A percentile compares a stretch with the other conserved stretches of the same genome.
Evolutionary conservation across 495 filamentous ascomycete species (phyloP).

Genomic region (Aspergillus taichungensis): DNA sequence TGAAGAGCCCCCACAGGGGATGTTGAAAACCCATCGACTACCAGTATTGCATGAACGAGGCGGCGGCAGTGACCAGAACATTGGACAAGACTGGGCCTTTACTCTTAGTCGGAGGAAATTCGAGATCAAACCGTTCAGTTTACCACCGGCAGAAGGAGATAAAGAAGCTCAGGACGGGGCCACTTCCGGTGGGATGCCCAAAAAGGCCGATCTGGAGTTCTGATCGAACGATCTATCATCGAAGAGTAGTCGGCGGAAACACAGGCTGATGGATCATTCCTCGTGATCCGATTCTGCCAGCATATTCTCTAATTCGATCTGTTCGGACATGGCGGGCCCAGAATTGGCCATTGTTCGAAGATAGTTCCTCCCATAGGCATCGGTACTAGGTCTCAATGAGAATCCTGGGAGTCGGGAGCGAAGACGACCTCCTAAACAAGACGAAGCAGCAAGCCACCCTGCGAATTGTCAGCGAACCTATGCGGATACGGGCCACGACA

Average conservation of each 20-base stretch:
- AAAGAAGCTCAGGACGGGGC: slow-evolving; percentile 55
- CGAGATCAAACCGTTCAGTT: slow-evolving; percentile 77
- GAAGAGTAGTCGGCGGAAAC: neutral
- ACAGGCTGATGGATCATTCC: slow-evolving; percentile 18
- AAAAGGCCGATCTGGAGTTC: slow-evolving; percentile 67
- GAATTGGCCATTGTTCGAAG: slow-evolving; percentile 45
- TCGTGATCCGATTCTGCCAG: slow-evolving; percentile 39
- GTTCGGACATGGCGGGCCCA: slow-evolving; percentile 49
- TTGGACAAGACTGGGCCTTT: slow-evolving; percentile 83
- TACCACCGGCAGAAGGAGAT: slow-evolving; percentile 83
- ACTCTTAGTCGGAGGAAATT: slow-evolving; percentile 75
- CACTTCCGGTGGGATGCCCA: slow-evolving; percentile 40
- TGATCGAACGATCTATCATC: slow-evolving; percentile 17
- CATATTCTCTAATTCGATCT: slow-evolving; percentile 57
- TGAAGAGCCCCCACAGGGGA: slow-evolving; percentile 76
- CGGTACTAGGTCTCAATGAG: slow-evolving; percentile 28
- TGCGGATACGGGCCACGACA: neutral
- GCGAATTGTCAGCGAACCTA: slow-evolving; percentile 14
- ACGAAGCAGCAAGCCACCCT: slow-evolving; percentile 51
- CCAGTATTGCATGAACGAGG: slow-evolving; percentile 84
- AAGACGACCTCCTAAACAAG: slow-evolving; percentile 49
- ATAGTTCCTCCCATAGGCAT: slow-evolving; percentile 46
- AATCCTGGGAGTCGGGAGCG: slow-evolving; percentile 31
- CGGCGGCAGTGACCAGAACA: slow-evolving; percentile 58
- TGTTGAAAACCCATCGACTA: slow-evolving; percentile 72